These are phyloP conservation scores for Dovyalis caffra DNA, from an alignment of 345 rosid genomes.

Conservation along the genomic window DNA sequence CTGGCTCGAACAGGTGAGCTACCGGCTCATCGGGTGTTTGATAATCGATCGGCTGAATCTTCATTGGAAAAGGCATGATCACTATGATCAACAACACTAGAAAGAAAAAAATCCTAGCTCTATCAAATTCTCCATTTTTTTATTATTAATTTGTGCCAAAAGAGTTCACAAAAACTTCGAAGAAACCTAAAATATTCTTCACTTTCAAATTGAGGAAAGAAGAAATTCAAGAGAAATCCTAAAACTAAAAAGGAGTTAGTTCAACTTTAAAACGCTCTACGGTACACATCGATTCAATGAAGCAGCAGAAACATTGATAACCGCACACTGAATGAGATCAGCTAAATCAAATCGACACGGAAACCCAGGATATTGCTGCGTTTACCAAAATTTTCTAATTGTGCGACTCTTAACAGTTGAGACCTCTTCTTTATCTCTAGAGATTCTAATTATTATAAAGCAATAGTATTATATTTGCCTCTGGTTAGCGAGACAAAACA, in stretches of 20 bases:
- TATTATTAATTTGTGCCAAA: slow-evolving; percentile 11
- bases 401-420: slow-evolving; percentile 8
- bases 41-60: slow-evolving; percentile 76
- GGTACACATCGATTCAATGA: slow-evolving; percentile 2
- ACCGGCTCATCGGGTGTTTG: slow-evolving; percentile 33
- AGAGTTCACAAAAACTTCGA: not conserved
- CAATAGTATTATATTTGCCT: slow-evolving; percentile 19
- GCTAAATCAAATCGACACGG: slow-evolving; percentile 28
- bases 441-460: slow-evolving; percentile 20
- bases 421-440: not conserved
- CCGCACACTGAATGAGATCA: slow-evolving; percentile 7
- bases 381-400: slow-evolving; percentile 20
- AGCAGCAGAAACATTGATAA: not conserved
- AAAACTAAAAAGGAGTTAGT: not conserved
- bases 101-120: not conserved
- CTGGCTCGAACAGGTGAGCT: slow-evolving; percentile 37
- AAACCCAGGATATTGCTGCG: slow-evolving; percentile 22
- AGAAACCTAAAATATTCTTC: not conserved
- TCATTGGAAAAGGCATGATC: slow-evolving; percentile 56
- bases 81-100: slow-evolving; percentile 11
- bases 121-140: slow-evolving; percentile 10
- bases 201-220: slow-evolving; percentile 4
- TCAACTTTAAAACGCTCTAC: slow-evolving; percentile 2
- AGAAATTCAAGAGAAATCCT: slow-evolving; percentile 8
- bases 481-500: slow-evolving; percentile 42